Conservation (phyloP, 345 rosid genomes). For the Hibiscus syriacus region DNA sequence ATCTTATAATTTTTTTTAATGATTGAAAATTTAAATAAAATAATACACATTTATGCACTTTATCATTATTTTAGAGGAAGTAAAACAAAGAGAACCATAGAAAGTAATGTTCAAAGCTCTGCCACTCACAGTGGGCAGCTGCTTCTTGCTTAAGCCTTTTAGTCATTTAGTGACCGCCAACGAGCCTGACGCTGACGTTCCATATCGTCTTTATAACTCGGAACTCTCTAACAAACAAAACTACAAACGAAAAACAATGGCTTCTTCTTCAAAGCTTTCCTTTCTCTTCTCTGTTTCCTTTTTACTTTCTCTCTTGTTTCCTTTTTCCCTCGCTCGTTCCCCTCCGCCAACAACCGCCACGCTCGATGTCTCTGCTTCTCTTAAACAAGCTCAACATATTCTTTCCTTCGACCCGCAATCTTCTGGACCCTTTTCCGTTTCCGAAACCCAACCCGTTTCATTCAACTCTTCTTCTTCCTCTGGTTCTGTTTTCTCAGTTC, state of each 20-base stretch:
- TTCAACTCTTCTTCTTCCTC: constrained; percentile 19
- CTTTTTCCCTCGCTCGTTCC: constrained; percentile 29
- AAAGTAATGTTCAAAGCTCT: not conserved
- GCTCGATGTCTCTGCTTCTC: constrained; percentile 47
- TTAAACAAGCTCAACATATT: constrained; percentile 37
- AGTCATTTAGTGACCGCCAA: not conserved
- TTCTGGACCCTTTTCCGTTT: no score
- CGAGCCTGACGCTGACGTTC: not conserved
- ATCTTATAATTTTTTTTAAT: no score
- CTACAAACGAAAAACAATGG: not conserved
- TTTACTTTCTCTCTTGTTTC: constrained; percentile 9
- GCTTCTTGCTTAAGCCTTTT: not conserved
- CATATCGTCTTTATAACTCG: not conserved
- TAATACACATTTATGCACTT: no score
- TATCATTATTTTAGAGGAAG: no score
- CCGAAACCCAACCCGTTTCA: not conserved
- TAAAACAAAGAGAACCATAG: not conserved
- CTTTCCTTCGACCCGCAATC: constrained; percentile 34
- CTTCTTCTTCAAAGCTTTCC: not conserved
- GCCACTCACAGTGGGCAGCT: not conserved
- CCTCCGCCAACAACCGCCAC: constrained; percentile 17
- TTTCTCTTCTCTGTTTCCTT: constrained; percentile 16
- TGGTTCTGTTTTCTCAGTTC: constrained; percentile 30
- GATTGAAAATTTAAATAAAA: no score
- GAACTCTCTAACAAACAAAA: not conserved